phyloP scores from a whole-genome alignment of 2,329 filamentous ascomycete genomes.

The Sphaerulina populicola region DNA sequence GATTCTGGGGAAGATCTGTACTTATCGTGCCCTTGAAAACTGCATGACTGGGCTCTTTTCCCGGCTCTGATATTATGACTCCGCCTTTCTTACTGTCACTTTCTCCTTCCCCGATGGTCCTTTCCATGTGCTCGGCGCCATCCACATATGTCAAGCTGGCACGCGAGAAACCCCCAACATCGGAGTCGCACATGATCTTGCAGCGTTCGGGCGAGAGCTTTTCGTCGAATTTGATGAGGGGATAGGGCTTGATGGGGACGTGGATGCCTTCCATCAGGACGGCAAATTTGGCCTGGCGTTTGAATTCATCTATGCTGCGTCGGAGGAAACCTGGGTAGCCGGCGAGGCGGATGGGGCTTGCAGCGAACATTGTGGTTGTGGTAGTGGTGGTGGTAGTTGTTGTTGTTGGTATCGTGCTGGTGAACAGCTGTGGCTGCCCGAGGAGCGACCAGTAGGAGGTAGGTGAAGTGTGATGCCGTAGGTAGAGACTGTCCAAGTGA shows the following conservation, averaged over 20 bases:
- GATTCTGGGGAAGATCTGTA: constrained; percentile 67
- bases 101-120: constrained; percentile 6
- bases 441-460: background rate
- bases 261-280: constrained; percentile 62
- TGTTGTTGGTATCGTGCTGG: background rate
- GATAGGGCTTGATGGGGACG: constrained; percentile 54
- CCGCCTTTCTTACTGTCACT: constrained; percentile 14
- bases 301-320: constrained; percentile 52
- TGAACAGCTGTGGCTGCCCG: background rate
- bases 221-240: constrained; percentile 56
- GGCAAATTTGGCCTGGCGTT: constrained; percentile 50
- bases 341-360: constrained; percentile 18
- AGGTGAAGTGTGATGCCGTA: no score
- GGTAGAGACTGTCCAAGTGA: background rate
- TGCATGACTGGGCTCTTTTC: constrained; percentile 56
- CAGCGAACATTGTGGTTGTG: constrained; percentile 16
- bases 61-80: constrained; percentile 10
- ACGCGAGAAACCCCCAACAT: constrained; percentile 78
- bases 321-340: constrained; percentile 46
- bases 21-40: constrained; percentile 85
- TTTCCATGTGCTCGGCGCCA: constrained; percentile 20
- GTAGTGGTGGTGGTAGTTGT: background rate
- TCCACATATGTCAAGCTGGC: constrained; percentile 58
- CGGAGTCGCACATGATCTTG: constrained; percentile 75
- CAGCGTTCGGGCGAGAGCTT: constrained; percentile 39